Base-by-base conservation (phyloP, 306 rosid genomes). In the Lotus japonicus region DNA sequence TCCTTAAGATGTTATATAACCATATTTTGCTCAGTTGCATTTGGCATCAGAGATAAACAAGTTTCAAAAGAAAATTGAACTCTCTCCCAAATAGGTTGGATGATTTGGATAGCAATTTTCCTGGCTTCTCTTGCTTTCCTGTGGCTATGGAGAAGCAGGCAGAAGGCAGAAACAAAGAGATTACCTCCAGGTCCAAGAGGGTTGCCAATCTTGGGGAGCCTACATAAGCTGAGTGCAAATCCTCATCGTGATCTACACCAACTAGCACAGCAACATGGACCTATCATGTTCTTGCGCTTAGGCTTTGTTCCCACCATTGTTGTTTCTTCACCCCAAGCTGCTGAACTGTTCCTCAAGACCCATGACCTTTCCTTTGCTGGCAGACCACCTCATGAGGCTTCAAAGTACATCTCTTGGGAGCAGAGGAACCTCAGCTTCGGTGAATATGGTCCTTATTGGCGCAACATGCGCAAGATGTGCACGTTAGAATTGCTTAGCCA, bases 121-220 rank as follows among this genome's bases (percentile, higher is more conserved):
- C 26, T 3, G 3, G 26, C 26, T 21, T 21, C 26, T 21, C 26
- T 1, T 21, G 26, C 26, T 21, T 21, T 21, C 3, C 26, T 21
- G 26, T 21, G 26, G 26, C 1, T 1, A 21, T 21, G 26, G 26
- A 21, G 26, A 21, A 21, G 26, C 26, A 21, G 26, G 26, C 1
- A 21, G 26, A 21, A 21, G 26, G 26, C 26, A 21, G 3, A 21
- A 3, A 21, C 26, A 21, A 21, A 21, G 26, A 21, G 26, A 21
- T 21, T 85, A 53, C 95, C 97, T 49, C 92, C 90, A 2, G 95
- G 97, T 74, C 95, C 95, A 1, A 87, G 11, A 60, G 95, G 97
- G 16, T 66, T 84, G 3, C 95, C 92, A 1, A 52, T 90, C 66
- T 19, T 90, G 16, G 92, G 95, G 4, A 76, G 77, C 74, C 83